Evolutionary conservation across 306 rosid genomes (phyloP).

Genomic region (Hippophae rhamnoides): DNA sequence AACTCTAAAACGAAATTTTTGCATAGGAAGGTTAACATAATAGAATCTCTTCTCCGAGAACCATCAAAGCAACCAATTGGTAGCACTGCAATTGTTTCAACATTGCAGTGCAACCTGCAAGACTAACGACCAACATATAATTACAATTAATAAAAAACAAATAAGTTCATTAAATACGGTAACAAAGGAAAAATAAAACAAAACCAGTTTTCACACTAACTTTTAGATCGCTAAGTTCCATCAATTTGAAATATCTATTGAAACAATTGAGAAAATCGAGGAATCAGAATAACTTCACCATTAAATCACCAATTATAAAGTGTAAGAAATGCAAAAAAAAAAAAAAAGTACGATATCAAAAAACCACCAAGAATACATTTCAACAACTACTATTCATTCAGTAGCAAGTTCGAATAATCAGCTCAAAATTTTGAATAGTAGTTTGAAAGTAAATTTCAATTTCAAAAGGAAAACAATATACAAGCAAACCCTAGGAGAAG

Average conservation of each 20-base stretch:
- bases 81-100: slow-evolving; percentile 64
- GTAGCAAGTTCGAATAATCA: slow-evolving; percentile 2
- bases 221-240: slow-evolving; percentile 11
- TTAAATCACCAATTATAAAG: too few species aligned
- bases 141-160: neutral
- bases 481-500: too few species aligned
- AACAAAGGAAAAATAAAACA: too few species aligned
- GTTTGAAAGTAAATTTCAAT: neutral
- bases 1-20: slow-evolving; percentile 84
- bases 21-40: slow-evolving; percentile 64
- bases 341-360: slow-evolving; percentile 4
- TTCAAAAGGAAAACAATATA: neutral
- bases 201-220: slow-evolving; percentile 10
- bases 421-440: neutral
- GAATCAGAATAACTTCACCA: too few species aligned
- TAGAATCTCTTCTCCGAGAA: slow-evolving; percentile 71
- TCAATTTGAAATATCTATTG: too few species aligned
- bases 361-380: neutral
- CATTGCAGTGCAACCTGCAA: slow-evolving; percentile 79
- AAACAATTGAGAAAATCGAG: too few species aligned
- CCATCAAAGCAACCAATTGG: slow-evolving; percentile 61
- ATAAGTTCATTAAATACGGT: neutral
- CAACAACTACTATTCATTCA: neutral
- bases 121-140: slow-evolving; percentile 2
- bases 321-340: neutral